Conservation (phyloP, 352 stramenopile species). For the Phytophthora uliginosa region DNA sequence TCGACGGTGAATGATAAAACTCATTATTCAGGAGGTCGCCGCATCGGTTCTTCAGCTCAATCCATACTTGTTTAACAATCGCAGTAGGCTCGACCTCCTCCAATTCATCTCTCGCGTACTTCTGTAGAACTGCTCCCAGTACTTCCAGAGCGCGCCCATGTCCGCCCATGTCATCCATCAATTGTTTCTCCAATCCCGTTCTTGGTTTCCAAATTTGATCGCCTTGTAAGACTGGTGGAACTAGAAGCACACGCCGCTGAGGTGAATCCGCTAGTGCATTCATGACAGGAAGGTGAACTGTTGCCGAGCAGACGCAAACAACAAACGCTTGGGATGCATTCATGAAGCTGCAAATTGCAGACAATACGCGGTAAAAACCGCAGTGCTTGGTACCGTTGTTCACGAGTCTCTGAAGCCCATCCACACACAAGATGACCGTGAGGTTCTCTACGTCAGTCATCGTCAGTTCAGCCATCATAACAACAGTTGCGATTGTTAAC, state of each 20-base stretch:
- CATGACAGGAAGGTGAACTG: not conserved
- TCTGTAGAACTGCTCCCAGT: slow-evolving; percentile 1
- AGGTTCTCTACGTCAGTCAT: slow-evolving; percentile 27
- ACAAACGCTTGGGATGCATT: slow-evolving; percentile 24
- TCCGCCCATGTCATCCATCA: slow-evolving; percentile 43
- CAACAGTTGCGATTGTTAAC: slow-evolving; percentile 2
- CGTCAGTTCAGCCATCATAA: slow-evolving; percentile 23
- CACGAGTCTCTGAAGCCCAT: slow-evolving; percentile 25
- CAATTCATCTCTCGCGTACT: not conserved
- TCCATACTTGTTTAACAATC: not conserved
- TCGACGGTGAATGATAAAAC: not conserved
- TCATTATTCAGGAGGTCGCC: not conserved
- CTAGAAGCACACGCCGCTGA: slow-evolving; percentile 7
- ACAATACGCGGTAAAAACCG: slow-evolving; percentile 10
- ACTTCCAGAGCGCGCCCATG: slow-evolving; percentile 34
- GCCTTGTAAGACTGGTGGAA: not conserved
- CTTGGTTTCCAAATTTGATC: not conserved
- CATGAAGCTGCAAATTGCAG: slow-evolving; percentile 25
- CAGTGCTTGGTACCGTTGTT: slow-evolving; percentile 10
- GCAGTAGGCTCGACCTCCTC: not conserved
- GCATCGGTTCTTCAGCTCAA: not conserved
- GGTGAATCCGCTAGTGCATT: slow-evolving; percentile 1
- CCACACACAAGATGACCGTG: slow-evolving; percentile 39
- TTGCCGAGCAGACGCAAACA: slow-evolving; percentile 27
- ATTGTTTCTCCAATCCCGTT: slow-evolving; percentile 28